phyloP scores from a whole-genome alignment of 495 filamentous ascomycete genomes.

The Penicillium macrosclerotiorum region DNA sequence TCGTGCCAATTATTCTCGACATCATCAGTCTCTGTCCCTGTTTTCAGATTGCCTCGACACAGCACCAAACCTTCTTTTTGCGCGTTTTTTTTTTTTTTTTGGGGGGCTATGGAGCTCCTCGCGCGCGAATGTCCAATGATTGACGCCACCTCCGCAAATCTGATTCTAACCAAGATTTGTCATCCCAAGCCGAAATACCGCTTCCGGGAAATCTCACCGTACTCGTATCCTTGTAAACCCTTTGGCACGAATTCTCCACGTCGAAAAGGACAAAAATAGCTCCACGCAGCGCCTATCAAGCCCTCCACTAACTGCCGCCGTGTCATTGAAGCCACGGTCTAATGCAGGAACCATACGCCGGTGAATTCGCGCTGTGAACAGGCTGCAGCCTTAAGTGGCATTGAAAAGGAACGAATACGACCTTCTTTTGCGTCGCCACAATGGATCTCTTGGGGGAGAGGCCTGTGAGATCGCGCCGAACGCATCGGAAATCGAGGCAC shows the following conservation, averaged over 20 bases:
- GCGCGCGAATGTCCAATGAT: too few relatives aligned
- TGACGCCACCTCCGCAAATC: too few relatives aligned
- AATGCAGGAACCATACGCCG: not conserved
- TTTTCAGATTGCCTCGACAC: too few relatives aligned
- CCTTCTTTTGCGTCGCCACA: not conserved
- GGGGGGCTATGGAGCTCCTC: too few relatives aligned
- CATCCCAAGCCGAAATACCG: too few relatives aligned
- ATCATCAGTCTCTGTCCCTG: too few relatives aligned
- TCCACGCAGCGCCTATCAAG: not conserved
- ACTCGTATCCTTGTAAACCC: slow-evolving; percentile 13
- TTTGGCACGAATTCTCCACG: not conserved
- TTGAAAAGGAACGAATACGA: slow-evolving; percentile 19
- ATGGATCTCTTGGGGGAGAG: slow-evolving; percentile 8
- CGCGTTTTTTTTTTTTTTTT: too few relatives aligned
- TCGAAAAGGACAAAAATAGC: not conserved
- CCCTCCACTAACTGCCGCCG: not conserved
- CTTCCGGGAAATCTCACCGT: slow-evolving; percentile 18
- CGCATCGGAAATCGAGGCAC: slow-evolving; percentile 34
- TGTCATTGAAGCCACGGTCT: not conserved
- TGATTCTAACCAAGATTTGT: too few relatives aligned
- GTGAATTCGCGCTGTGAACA: not conserved
- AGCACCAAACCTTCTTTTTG: too few relatives aligned
- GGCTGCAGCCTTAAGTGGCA: slow-evolving; percentile 6
- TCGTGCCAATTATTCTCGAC: too few relatives aligned
- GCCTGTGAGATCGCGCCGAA: slow-evolving; percentile 17